phyloP scores from a whole-genome alignment of 1,284 basidiomycete species.

The Grifola frondosa region DNA sequence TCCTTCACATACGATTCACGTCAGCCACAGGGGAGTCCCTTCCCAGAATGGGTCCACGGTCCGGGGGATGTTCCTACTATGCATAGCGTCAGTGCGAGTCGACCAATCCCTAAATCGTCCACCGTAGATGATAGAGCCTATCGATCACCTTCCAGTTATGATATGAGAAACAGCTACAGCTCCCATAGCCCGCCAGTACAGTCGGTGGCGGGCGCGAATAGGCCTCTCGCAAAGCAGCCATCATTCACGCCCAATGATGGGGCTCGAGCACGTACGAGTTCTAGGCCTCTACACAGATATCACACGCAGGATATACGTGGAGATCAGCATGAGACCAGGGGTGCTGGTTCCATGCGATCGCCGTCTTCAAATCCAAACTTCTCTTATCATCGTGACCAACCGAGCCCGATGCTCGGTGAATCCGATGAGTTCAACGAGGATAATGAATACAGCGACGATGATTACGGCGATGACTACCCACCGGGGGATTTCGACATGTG shows the following conservation, averaged over 20 bases:
- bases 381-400: constrained; percentile 14
- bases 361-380: constrained; percentile 25
- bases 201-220: neutral
- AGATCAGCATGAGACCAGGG: constrained; percentile 25
- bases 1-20: constrained; percentile 19
- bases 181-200: neutral
- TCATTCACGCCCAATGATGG: constrained; percentile 7
- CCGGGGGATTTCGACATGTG: too few species aligned
- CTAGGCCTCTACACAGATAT: too few species aligned
- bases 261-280: neutral
- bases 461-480: constrained; percentile 29
- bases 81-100: constrained; percentile 10
- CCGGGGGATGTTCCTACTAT: constrained; percentile 11
- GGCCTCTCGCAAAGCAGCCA: neutral
- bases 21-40: constrained; percentile 14
- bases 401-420: too few species aligned
- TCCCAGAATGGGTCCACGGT: constrained; percentile 5
- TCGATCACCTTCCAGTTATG: too few species aligned
- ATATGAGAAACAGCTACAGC: too few species aligned
- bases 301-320: constrained; percentile 4
- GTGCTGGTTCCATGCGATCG: constrained; percentile 27
- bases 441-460: constrained; percentile 34
- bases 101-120: constrained; percentile 15
- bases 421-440: constrained; percentile 25
- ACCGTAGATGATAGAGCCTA: too few species aligned